phyloP scores from a whole-genome alignment of 2,329 filamentous ascomycete species.

The Neofusicoccum umdonicola region DNA sequence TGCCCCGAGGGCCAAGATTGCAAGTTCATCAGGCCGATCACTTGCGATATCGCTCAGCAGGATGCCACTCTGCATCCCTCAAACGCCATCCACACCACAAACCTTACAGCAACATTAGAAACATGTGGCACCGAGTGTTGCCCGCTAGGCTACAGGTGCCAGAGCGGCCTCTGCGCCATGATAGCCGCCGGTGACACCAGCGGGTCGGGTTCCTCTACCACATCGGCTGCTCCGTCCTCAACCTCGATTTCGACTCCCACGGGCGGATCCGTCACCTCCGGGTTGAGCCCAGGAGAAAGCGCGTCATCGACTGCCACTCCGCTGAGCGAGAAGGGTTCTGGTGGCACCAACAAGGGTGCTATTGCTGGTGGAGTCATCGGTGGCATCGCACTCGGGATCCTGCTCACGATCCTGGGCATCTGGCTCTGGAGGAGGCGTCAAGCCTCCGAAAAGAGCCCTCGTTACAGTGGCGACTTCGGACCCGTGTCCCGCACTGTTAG shows the following conservation, averaged over 20 bases:
- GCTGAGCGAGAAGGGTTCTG: conserved; percentile 17
- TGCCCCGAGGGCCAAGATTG: conserved; percentile 63
- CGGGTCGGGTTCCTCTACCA: conserved; percentile 39
- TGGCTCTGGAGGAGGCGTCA: conserved; percentile 37
- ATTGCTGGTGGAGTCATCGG: conserved; percentile 40
- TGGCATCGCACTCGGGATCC: conserved; percentile 35
- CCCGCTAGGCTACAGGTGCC: conserved; percentile 69
- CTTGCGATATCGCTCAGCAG: conserved; percentile 62
- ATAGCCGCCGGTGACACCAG: conserved; percentile 36
- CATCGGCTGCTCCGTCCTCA: conserved; percentile 9
- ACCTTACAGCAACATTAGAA: conserved; percentile 52
- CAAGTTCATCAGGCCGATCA: conserved; percentile 60
- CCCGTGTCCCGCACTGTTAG: conserved; percentile 37
- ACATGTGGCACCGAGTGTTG: conserved; percentile 64
- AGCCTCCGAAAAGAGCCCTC: conserved; percentile 25
- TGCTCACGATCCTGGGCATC: conserved; percentile 30
- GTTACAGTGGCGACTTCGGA: conserved; percentile 39
- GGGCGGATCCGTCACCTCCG: conserved; percentile 1
- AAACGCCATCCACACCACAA: conserved; percentile 65
- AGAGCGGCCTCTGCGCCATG: conserved; percentile 48
- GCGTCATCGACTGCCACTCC: conserved; percentile 28
- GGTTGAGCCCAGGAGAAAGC: background rate
- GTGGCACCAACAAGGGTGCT: conserved; percentile 23
- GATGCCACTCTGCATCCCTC: conserved; percentile 57
- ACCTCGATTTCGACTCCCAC: conserved; percentile 7